Evolutionary conservation across 2,329 filamentous ascomycete genomes (phyloP).

Genomic region (Scorias spongiosa): DNA sequence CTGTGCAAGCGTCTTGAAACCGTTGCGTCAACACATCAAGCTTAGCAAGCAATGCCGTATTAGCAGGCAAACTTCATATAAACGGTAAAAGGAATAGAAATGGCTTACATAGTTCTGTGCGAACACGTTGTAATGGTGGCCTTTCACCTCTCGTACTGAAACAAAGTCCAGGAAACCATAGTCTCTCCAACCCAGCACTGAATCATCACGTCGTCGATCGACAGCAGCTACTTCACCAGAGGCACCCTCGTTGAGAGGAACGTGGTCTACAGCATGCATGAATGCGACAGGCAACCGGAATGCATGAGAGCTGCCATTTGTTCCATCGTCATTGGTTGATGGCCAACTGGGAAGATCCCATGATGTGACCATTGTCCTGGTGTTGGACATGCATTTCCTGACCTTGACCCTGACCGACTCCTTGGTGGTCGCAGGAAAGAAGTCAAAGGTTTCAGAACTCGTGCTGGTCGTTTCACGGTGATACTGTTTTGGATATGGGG

Average conservation of each 20-base stretch:
- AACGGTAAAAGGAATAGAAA: no score
- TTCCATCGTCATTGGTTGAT: not conserved
- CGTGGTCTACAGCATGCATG: no score
- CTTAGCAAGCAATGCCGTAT: no score
- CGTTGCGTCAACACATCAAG: no score
- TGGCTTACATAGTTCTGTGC: not conserved
- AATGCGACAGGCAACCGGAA: no score
- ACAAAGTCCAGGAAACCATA: not conserved
- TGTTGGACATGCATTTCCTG: not conserved
- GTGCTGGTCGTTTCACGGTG: not conserved
- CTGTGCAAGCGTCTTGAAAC: no score
- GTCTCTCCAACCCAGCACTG: not conserved
- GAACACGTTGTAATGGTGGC: not conserved
- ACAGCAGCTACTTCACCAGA: not conserved
- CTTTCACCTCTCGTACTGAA: not conserved
- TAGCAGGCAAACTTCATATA: no score
- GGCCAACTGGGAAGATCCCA: not conserved
- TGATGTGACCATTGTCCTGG: not conserved
- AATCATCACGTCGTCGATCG: not conserved
- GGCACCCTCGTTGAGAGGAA: no score
- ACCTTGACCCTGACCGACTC: not conserved
- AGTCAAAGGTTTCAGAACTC: not conserved
- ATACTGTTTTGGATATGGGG: not conserved
- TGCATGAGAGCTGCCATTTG: not conserved
- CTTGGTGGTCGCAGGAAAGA: not conserved